Conservation (phyloP, 2,329 filamentous ascomycete species). For the Penicillium sp. region DNA sequence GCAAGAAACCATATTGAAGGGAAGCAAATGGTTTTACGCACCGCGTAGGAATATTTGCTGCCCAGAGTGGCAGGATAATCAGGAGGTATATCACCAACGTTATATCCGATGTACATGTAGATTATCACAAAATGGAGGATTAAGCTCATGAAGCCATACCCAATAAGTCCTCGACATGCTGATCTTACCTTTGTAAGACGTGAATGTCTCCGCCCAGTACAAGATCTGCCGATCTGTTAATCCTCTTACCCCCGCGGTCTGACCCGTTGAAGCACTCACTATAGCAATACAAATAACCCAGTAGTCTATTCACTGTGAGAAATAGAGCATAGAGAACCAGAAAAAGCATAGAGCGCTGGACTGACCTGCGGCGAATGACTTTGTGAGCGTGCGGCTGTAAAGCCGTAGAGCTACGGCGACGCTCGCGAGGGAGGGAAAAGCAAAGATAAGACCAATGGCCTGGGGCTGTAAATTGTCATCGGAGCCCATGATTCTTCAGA, state of each 20-base stretch:
- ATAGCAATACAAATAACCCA: background rate
- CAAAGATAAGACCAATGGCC: slow-evolving; percentile 17
- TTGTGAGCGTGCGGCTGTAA: slow-evolving; percentile 16
- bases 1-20: background rate
- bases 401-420: slow-evolving; percentile 17
- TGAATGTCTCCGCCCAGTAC: slow-evolving; percentile 20
- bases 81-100: slow-evolving; percentile 13
- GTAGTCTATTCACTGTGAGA: background rate
- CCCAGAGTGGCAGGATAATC: background rate
- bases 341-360: background rate
- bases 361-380: slow-evolving; percentile 18
- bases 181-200: slow-evolving; percentile 16
- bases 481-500: background rate
- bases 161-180: background rate
- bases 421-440: slow-evolving; percentile 16
- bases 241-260: slow-evolving; percentile 1
- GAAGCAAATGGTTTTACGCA: background rate
- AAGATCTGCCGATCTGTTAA: slow-evolving; percentile 18
- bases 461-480: slow-evolving; percentile 16
- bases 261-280: background rate
- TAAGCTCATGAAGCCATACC: background rate
- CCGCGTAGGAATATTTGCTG: slow-evolving; percentile 17
- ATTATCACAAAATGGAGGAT: background rate
- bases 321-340: background rate
- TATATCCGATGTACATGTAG: slow-evolving; percentile 1